phyloP scores from a whole-genome alignment of 805 yeast species.

The Komagataella kurtzmanii region DNA sequence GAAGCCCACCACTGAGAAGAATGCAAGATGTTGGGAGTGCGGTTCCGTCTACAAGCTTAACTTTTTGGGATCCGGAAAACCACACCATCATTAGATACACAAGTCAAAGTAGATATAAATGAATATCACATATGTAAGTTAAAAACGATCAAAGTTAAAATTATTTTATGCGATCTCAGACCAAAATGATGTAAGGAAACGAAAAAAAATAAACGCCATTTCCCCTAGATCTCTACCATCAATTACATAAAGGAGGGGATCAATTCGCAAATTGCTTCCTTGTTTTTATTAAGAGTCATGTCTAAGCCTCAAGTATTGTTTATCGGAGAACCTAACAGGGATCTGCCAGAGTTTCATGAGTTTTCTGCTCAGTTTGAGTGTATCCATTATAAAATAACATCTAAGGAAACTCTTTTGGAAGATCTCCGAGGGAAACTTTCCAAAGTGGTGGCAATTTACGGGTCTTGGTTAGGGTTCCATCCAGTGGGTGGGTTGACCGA shows the following conservation, averaged over 20 bases:
- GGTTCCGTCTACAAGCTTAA: conserved; percentile 89
- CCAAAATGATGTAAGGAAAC: background rate
- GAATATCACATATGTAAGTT: background rate
- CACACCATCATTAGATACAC: conserved; percentile 25
- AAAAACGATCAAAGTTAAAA: background rate
- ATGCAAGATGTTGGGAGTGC: conserved; percentile 97
- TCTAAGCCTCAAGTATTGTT: conserved; percentile 27
- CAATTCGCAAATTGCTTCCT: background rate
- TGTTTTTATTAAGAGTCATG: background rate
- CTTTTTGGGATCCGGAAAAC: conserved; percentile 70
- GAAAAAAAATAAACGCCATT: background rate
- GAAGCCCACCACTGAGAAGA: conserved; percentile 69
- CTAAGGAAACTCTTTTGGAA: conserved; percentile 22
- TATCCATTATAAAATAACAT: conserved; percentile 24
- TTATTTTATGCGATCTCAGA: background rate
- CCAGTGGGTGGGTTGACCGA: conserved; percentile 28
- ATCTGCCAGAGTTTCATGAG: conserved; percentile 29
- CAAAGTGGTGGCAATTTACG: conserved; percentile 33
- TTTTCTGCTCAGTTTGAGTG: conserved; percentile 28
- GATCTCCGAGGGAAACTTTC: conserved; percentile 24
- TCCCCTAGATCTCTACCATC: background rate
- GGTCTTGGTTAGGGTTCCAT: conserved; percentile 36
- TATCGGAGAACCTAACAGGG: conserved; percentile 34
- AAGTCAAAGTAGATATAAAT: background rate
- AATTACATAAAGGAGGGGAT: background rate